Conservation (phyloP, 2,329 filamentous ascomycete species). For the Monosporascus ibericus region DNA sequence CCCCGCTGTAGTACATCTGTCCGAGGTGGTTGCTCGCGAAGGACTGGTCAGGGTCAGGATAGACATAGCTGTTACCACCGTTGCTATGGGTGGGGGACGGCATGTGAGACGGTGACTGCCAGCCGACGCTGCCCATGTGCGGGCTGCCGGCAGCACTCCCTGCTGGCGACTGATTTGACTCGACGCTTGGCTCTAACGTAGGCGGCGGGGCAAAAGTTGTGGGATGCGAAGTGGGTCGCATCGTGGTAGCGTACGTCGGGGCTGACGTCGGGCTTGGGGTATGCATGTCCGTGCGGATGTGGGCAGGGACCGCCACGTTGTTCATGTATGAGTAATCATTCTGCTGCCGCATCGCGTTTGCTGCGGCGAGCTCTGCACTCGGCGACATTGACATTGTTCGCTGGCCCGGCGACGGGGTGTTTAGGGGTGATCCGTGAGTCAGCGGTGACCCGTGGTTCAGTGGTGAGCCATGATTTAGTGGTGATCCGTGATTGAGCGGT, state of each 20-base stretch:
- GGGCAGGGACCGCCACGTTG: conserved; percentile 72
- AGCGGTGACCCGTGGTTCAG: conserved; percentile 33
- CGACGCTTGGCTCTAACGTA: conserved; percentile 78
- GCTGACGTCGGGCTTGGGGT: conserved; percentile 64
- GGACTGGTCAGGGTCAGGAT: conserved; percentile 73
- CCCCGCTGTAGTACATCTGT: conserved; percentile 68
- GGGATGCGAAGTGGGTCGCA: conserved; percentile 80
- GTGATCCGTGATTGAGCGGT: conserved; percentile 50
- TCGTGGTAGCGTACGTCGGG: conserved; percentile 51
- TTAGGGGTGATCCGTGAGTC: conserved; percentile 65
- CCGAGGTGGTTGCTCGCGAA: conserved; percentile 50
- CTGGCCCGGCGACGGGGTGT: conserved; percentile 79
- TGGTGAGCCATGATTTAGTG: conserved; percentile 58
- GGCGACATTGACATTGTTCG: conserved; percentile 76
- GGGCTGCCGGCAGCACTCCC: conserved; percentile 77
- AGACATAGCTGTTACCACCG: conserved; percentile 62
- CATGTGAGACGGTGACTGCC: conserved; percentile 78
- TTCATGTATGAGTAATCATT: conserved; percentile 73
- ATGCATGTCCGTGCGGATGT: conserved; percentile 70
- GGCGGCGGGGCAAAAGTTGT: conserved; percentile 75
- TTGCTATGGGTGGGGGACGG: conserved; percentile 62
- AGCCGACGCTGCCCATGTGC: conserved; percentile 74
- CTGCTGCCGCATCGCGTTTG: conserved; percentile 59
- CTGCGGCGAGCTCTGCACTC: conserved; percentile 63
- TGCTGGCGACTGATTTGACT: conserved; percentile 62